phyloP scores from a whole-genome alignment of 2,329 filamentous ascomycete genomes.

The Aureobasidium sp. region DNA sequence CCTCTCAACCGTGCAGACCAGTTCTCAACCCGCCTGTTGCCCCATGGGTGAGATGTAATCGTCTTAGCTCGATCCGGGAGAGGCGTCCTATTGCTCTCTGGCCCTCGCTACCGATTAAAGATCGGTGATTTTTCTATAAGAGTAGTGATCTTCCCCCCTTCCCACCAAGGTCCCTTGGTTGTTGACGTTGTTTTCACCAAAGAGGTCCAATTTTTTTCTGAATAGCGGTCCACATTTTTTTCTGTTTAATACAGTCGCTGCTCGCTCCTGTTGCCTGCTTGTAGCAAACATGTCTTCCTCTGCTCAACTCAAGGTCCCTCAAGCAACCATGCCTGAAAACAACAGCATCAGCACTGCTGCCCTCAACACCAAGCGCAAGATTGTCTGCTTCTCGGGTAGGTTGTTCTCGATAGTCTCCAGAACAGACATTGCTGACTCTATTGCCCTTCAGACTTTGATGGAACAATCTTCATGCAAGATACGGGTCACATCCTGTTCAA shows the following conservation, averaged over 20 bases:
- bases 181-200: slow-evolving; percentile 4
- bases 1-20: slow-evolving; percentile 5
- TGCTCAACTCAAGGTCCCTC: slow-evolving; percentile 22
- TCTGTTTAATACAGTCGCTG: neutral
- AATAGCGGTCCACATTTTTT: slow-evolving; percentile 2
- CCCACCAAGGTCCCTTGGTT: neutral
- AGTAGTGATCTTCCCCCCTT: neutral
- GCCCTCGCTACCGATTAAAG: neutral
- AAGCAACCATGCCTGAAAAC: slow-evolving; percentile 18
- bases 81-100: slow-evolving; percentile 1
- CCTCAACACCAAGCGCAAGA: slow-evolving; percentile 46
- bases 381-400: slow-evolving; percentile 53
- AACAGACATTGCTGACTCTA: neutral
- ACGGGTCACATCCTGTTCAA: slow-evolving; percentile 65
- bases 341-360: slow-evolving; percentile 20
- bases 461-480: slow-evolving; percentile 60
- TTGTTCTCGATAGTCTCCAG: neutral
- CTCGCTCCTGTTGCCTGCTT: neutral
- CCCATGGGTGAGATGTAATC: neutral
- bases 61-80: neutral
- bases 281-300: slow-evolving; percentile 27
- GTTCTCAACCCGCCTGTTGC: slow-evolving; percentile 10
- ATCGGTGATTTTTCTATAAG: slow-evolving; percentile 15
- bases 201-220: slow-evolving; percentile 5
- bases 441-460: slow-evolving; percentile 54